Evolutionary conservation across 768 basidiomycete genomes (phyloP).

Genomic region (Holtermannia corniformis): DNA sequence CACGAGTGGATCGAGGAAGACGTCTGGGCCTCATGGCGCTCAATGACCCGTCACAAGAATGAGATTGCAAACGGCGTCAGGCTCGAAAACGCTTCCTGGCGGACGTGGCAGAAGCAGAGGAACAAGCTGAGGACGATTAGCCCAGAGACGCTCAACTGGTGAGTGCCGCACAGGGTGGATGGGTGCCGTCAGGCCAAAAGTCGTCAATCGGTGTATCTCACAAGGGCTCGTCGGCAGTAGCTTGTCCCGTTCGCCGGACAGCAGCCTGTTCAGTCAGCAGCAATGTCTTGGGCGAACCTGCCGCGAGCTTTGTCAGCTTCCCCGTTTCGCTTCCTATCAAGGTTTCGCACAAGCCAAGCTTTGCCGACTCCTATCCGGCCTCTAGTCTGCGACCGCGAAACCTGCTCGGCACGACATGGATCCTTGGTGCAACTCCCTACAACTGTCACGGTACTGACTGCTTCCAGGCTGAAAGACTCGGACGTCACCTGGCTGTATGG

Average conservation of each 20-base stretch:
- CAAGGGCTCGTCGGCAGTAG: no score
- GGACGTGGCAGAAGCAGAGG: constrained; percentile 99
- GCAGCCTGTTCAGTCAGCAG: no score
- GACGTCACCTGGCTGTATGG: constrained; percentile 99
- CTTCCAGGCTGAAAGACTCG: constrained; percentile 96
- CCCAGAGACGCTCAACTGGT: constrained; percentile 98
- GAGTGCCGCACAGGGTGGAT: constrained; percentile 36
- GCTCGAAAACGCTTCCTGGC: constrained; percentile 96
- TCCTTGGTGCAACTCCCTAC: no score
- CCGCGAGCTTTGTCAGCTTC: no score
- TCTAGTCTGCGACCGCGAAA: no score
- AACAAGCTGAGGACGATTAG: constrained; percentile 90
- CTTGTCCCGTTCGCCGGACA: no score
- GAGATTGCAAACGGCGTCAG: constrained; percentile 91
- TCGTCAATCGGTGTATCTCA: background rate
- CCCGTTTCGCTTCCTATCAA: no score
- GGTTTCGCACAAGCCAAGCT: no score
- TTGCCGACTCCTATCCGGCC: no score
- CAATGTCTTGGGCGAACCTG: no score
- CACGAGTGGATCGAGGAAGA: constrained; percentile 98
- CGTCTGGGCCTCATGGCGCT: constrained; percentile 96
- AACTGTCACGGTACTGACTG: no score
- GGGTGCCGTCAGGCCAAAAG: background rate
- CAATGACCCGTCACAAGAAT: constrained; percentile 96
- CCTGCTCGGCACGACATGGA: no score